Conservation (phyloP, 2,329 filamentous ascomycete species). For the Domatiomyces globalis region DNA sequence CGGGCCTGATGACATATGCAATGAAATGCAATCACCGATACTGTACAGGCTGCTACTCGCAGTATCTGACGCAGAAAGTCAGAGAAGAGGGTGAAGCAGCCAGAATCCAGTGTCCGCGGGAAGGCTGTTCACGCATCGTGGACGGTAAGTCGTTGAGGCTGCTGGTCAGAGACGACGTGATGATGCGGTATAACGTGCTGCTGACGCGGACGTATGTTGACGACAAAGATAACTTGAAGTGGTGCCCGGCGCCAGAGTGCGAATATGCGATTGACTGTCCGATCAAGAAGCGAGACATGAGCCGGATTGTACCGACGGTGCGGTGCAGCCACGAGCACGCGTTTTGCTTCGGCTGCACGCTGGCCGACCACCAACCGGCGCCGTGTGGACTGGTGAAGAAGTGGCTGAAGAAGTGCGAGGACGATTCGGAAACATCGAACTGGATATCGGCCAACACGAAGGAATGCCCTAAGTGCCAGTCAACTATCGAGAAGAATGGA, state of each 20-base stretch:
- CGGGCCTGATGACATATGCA: constrained; percentile 66
- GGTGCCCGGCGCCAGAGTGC: constrained; percentile 97
- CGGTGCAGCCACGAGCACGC: constrained; percentile 68
- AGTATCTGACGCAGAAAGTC: constrained; percentile 87
- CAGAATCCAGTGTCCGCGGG: constrained; percentile 81
- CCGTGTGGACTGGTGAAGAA: constrained; percentile 82
- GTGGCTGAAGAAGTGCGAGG: constrained; percentile 96
- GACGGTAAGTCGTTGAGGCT: constrained; percentile 78
- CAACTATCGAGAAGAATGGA: constrained; percentile 97
- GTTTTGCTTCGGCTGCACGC: constrained; percentile 91
- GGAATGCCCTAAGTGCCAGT: constrained; percentile 89
- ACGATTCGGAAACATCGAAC: constrained; percentile 95
- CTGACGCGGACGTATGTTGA: constrained; percentile 93
- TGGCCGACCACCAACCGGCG: constrained; percentile 82
- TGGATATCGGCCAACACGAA: constrained; percentile 99
- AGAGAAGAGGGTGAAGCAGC: constrained; percentile 89
- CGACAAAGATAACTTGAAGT: constrained; percentile 87
- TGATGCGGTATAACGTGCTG: constrained; percentile 61
- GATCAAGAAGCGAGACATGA: constrained; percentile 76
- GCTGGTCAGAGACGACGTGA: constrained; percentile 46
- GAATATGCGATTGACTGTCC: constrained; percentile 79
- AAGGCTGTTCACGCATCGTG: constrained; percentile 76
- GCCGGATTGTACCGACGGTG: constrained; percentile 77
- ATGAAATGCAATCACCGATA: constrained; percentile 93
- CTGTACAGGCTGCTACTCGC: constrained; percentile 80